A percentile compares a stretch with the other conserved stretches of the same genome.
These are phyloP conservation scores for Crotalaria pallida DNA, from an alignment of 306 rosid species.

Conservation along the genomic window DNA sequence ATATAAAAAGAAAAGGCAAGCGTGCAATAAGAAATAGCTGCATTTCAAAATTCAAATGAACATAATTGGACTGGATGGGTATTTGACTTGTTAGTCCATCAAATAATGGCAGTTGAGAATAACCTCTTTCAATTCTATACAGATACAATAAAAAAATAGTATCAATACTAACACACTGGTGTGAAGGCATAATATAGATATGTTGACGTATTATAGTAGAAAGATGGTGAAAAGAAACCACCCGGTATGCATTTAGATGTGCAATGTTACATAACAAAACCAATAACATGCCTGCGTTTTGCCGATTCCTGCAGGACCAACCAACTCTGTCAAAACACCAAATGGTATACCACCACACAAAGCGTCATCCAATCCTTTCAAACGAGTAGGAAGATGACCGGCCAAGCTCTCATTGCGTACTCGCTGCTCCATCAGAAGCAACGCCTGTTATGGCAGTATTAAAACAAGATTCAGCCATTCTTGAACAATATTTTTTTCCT, in stretches of 20 bases:
- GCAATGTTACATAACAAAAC: neutral
- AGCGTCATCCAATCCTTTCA: conserved; percentile 84
- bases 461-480: conserved; percentile 23
- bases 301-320: conserved; percentile 95
- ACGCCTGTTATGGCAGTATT: conserved; percentile 41
- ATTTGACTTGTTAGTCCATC: neutral
- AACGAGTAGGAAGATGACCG: conserved; percentile 77
- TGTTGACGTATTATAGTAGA: neutral
- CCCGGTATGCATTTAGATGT: neutral
- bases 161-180: neutral
- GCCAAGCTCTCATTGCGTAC: conserved; percentile 55
- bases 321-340: conserved; percentile 91
- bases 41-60: neutral
- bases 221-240: neutral
- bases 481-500: neutral
- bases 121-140: neutral
- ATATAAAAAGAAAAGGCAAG: neutral
- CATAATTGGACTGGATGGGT: neutral
- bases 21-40: neutral
- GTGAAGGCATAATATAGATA: neutral
- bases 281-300: conserved; percentile 64
- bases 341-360: conserved; percentile 86
- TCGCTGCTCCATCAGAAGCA: conserved; percentile 64
- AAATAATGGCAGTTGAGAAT: neutral
- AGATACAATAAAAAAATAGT: neutral